Evolutionary conservation across 2,329 filamentous ascomycete species (phyloP), one percentile per base, ranked within the genome.

Genomic region (Aspergillus sp.): DNA sequence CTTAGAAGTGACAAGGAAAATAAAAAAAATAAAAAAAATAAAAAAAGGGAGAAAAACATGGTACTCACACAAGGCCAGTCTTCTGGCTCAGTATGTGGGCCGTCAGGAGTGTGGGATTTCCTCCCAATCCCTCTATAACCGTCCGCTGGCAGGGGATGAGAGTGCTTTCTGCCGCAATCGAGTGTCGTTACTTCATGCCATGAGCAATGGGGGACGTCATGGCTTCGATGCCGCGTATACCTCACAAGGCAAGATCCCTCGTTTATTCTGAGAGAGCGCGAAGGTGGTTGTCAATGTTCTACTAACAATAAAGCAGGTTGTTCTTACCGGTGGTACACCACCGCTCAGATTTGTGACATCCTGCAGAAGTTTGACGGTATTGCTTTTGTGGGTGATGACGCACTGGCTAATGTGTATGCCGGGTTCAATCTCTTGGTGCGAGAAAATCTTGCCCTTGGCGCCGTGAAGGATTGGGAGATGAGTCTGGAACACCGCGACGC

Each of bases 391-490:
- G 71, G 71, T 27, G 70, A 74, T 47, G 57, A 65, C 38, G 56
- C 63, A 29, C 57, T 70, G 10, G 60, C 63, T 43, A 58, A 65
- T 34, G 61, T 71, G 41, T 73, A 74, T 52, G 62, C 65, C n/a
- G 70, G 66, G 28, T 64, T 74, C 51, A 73, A 72, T 51, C 65
- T 72, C 41, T 62, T 74, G 6, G 56, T 73, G 2, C 64, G 68
- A 30, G 62, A 69, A 51, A 61, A 73, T 43, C 54, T 73, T 28
- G 60, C 59, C 7, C 53, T 59, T 5, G 71, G 72, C 7, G 63
- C 66, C 5, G 44, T 73, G 36, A 64, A 62, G 52, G 59, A 66
- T 36, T 70, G 65, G 64, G 55, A 65, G 10, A 66, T 71, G 59
- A 61, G 52, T 32, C 54, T 61, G 4, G 52, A 57, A 27, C 58